These are phyloP conservation scores for Ogataea methanolica DNA, from an alignment of 805 yeast genomes.

Conservation along the genomic window DNA sequence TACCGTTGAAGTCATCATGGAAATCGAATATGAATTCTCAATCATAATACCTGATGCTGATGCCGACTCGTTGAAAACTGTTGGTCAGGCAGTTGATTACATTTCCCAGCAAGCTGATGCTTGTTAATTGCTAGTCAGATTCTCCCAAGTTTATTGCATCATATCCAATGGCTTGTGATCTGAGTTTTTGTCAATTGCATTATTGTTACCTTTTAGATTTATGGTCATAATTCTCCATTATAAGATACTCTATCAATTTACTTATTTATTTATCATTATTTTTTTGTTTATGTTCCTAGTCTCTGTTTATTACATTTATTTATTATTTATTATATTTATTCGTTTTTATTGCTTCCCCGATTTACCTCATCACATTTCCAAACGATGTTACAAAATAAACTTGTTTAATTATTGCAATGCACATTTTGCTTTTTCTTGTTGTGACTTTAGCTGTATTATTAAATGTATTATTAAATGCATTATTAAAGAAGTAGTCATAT, in stretches of 20 bases:
- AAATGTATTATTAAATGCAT: not conserved
- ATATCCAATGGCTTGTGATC: not conserved
- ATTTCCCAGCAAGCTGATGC: conserved; percentile 62
- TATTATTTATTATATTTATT: not conserved
- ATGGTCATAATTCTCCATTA: too few species aligned
- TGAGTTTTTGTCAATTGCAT: too few species aligned
- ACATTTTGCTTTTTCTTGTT: too few species aligned
- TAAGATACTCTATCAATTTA: not conserved
- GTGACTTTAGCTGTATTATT: too few species aligned
- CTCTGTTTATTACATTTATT: not conserved
- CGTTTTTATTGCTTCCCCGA: not conserved
- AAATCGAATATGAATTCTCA: conserved; percentile 70
- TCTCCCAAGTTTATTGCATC: not conserved
- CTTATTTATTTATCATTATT: not conserved
- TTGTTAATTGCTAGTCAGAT: conserved; percentile 14
- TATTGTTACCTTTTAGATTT: too few species aligned
- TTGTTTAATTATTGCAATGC: not conserved
- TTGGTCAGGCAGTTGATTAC: conserved; percentile 89
- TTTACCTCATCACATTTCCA: not conserved
- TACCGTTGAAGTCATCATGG: conserved; percentile 68
- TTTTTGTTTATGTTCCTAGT: not conserved
- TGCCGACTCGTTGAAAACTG: conserved; percentile 90
- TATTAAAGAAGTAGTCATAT: not conserved
- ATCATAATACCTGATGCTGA: conserved; percentile 84
- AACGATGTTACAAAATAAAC: not conserved